Evolutionary conservation across 106 monocot genomes (phyloP), one percentile per base, ranked within the genome.

Genomic region (Phalaenopsis aphrodite): DNA sequence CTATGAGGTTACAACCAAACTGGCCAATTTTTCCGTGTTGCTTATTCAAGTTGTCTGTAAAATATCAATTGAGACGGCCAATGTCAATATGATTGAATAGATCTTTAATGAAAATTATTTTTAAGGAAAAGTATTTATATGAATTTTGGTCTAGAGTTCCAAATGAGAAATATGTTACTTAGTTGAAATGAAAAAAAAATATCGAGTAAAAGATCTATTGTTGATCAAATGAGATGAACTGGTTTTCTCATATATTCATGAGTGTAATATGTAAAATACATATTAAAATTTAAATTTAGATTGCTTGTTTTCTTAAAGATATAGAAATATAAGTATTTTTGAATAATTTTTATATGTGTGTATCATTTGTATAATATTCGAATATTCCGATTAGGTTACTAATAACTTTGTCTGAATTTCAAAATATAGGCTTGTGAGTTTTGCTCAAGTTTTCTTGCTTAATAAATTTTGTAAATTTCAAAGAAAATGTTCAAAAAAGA

Each of bases 221-320:
- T 65, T 65, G n/a, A 8, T 65, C 8, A 65, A 65, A 24, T 21
- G 23, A 65, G 21, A 23, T 24, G 6, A 2, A 65, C 8, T 23
- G 12, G 52, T 52, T 9, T 65, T n/a, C n/a, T 65, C 23, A 65
- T 65, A 65, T 23, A 23, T 65, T 14, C 23, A 65, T 14, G 64
- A 64, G n/a, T 65, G 9, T 65, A 65, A 65, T 65, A 21, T 65
- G 64, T 65, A 65, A 65, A 57, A 65, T 65, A 24, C 11, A 65
- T 65, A 65, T 23, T 52, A 65, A 23, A 23, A 65, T 24, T 24
- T 24, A 21, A 65, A 14, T 65, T 65, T 65, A 23, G 14, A 65
- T 0, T 65, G 4, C 23, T 24, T 8, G 4, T 65, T 23, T 65
- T 65, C 24, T 21, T 6, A 65, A 65, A 23, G 23, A 65, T 52